Percentiles rank a stretch among this genome's conserved stretches.
Conservation (phyloP, 345 rosid genomes). For the Ailanthus altissimus region DNA sequence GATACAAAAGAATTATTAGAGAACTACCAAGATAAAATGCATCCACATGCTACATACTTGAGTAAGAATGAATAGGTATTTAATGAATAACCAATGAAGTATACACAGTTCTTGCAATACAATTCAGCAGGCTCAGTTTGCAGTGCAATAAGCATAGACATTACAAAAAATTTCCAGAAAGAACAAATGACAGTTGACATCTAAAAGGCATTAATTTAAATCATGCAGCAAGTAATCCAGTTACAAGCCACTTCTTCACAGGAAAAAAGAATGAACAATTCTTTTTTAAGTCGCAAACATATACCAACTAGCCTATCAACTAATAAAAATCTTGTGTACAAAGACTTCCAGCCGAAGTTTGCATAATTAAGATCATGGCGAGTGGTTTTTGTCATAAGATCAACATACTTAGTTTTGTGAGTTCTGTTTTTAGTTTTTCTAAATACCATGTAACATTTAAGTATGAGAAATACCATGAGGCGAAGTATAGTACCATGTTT, state of each 20-base stretch:
- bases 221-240: not conserved
- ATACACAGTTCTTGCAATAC: not conserved
- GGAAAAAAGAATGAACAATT: not conserved
- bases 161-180: not conserved
- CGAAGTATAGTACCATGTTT: too few relatives aligned
- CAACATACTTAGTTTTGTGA: not conserved
- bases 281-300: not conserved
- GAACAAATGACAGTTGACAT: not conserved
- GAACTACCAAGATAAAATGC: not conserved
- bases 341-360: not conserved
- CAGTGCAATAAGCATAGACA: too few relatives aligned
- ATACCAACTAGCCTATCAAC: not conserved
- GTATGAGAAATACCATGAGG: too few relatives aligned
- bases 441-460: too few relatives aligned
- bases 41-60: not conserved
- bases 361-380: not conserved
- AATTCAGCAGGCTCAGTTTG: not conserved
- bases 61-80: not conserved
- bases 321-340: not conserved
- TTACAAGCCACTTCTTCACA: not conserved
- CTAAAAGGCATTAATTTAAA: not conserved
- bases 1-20: not conserved
- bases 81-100: not conserved
- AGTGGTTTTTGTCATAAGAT: not conserved
- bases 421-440: not conserved